phyloP scores from a whole-genome alignment of 2,329 filamentous ascomycete species.

The Diaporthe vexans region DNA sequence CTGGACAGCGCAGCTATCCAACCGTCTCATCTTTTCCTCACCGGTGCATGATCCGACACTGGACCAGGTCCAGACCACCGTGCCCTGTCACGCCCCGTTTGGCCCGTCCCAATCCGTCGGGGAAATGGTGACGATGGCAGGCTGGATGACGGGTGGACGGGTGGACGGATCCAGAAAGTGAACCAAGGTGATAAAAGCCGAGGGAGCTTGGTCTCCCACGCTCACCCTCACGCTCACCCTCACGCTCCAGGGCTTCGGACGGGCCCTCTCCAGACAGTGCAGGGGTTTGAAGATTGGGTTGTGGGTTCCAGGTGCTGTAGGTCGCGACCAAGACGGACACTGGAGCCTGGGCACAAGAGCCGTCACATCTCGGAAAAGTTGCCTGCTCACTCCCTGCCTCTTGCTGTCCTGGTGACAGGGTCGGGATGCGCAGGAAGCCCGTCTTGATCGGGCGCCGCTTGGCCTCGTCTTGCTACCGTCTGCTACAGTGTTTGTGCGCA shows the following conservation, averaged over 20 bases:
- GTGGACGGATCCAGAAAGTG: neutral
- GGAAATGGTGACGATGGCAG: slow-evolving; percentile 2
- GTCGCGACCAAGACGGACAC: slow-evolving; percentile 18
- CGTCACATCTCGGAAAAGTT: slow-evolving; percentile 30
- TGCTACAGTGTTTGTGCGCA: neutral
- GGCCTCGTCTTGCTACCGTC: neutral
- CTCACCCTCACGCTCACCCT: too few relatives aligned
- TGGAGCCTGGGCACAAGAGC: slow-evolving; percentile 23
- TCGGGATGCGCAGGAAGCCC: slow-evolving; percentile 24
- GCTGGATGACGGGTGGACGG: neutral
- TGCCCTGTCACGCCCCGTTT: slow-evolving; percentile 27
- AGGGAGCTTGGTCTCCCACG: slow-evolving; percentile 7
- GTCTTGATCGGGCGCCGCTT: slow-evolving; percentile 20
- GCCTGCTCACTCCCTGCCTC: slow-evolving; percentile 1
- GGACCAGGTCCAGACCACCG: slow-evolving; percentile 13
- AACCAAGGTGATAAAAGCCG: slow-evolving; percentile 26
- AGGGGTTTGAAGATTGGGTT: slow-evolving; percentile 29
- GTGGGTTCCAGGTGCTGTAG: slow-evolving; percentile 16
- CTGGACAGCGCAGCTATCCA: slow-evolving; percentile 4
- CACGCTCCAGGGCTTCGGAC: neutral
- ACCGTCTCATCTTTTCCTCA: slow-evolving; percentile 32
- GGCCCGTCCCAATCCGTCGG: slow-evolving; percentile 23
- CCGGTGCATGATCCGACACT: slow-evolving; percentile 31
- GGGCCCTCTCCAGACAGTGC: slow-evolving; percentile 3
- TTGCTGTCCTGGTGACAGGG: slow-evolving; percentile 9